phyloP scores from a whole-genome alignment of 768 basidiomycete species.

The Cubamyces sp. region DNA sequence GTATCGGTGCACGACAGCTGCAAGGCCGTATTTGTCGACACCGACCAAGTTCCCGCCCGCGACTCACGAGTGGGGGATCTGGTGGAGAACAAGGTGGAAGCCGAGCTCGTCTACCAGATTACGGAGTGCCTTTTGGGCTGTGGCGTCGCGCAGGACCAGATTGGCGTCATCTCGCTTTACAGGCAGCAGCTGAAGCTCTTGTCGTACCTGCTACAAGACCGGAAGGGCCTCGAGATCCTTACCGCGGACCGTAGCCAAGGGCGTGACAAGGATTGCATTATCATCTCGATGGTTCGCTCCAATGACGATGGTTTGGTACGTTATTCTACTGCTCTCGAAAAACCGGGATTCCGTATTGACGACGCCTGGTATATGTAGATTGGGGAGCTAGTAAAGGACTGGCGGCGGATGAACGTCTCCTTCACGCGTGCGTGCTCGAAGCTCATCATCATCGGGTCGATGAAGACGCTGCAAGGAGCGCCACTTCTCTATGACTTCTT shows the following conservation, averaged over 20 bases:
- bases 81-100: constrained; percentile 89
- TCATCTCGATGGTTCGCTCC: constrained; percentile 91
- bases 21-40: constrained; percentile 93
- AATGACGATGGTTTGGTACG: constrained; percentile 78
- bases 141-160: constrained; percentile 69
- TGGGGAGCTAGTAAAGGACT: constrained; percentile 93
- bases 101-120: constrained; percentile 66
- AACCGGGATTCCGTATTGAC: not conserved
- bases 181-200: constrained; percentile 95
- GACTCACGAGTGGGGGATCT: constrained; percentile 88
- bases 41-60: constrained; percentile 74
- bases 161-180: constrained; percentile 91
- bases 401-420: constrained; percentile 95
- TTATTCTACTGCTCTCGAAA: constrained; percentile 10
- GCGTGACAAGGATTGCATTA: constrained; percentile 92
- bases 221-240: constrained; percentile 73
- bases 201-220: constrained; percentile 59
- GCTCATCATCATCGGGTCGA: constrained; percentile 88
- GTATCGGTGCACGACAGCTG: constrained; percentile 48
- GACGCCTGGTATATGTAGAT: constrained; percentile 57
- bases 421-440: constrained; percentile 93
- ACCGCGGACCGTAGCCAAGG: constrained; percentile 96
- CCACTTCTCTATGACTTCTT: constrained; percentile 77
- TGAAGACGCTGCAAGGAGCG: constrained; percentile 67
- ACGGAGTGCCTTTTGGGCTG: constrained; percentile 63